These are phyloP conservation scores for Verticillium nubilum DNA, from an alignment of 2,329 filamentous ascomycete genomes.

Conservation along the genomic window DNA sequence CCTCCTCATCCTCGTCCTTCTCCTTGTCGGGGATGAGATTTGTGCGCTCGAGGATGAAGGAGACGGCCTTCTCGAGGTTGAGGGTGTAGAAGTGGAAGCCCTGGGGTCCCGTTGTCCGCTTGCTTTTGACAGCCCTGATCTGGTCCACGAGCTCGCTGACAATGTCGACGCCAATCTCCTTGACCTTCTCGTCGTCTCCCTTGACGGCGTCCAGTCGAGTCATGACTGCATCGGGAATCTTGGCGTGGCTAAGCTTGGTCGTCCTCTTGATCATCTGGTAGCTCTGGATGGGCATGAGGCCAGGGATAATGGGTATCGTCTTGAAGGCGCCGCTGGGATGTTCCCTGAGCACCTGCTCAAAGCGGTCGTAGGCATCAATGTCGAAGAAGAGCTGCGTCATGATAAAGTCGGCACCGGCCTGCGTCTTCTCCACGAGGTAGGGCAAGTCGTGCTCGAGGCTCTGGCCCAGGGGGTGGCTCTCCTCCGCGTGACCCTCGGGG, in stretches of 20 bases:
- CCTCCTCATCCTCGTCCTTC: conserved; percentile 48
- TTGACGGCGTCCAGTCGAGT: conserved; percentile 66
- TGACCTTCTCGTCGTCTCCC: conserved; percentile 76
- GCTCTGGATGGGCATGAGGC: conserved; percentile 95
- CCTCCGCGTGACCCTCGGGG: conserved; percentile 90
- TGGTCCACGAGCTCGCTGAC: conserved; percentile 77
- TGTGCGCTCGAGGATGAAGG: conserved; percentile 83
- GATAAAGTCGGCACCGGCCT: conserved; percentile 92
- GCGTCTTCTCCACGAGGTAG: conserved; percentile 82
- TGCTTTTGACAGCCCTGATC: conserved; percentile 60
- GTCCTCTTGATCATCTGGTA: conserved; percentile 94
- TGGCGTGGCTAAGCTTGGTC: conserved; percentile 89
- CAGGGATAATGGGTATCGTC: conserved; percentile 83
- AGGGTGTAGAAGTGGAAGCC: conserved; percentile 98
- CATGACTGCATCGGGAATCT: conserved; percentile 66
- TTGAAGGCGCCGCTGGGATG: conserved; percentile 84
- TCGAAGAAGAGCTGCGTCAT: conserved; percentile 99
- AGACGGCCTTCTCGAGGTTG: conserved; percentile 92
- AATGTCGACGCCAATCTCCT: conserved; percentile 74
- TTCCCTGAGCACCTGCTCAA: conserved; percentile 69
- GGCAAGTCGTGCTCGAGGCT: conserved; percentile 76
- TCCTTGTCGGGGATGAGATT: conserved; percentile 67
- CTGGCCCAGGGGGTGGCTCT: conserved; percentile 70
- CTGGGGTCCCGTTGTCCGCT: conserved; percentile 49
- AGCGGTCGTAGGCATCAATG: conserved; percentile 71